Percentiles rank a stretch among this genome's conserved stretches.
Evolutionary conservation across 176 grass and related monocot genomes (phyloP).

Genomic region (Musa troglodytarum): DNA sequence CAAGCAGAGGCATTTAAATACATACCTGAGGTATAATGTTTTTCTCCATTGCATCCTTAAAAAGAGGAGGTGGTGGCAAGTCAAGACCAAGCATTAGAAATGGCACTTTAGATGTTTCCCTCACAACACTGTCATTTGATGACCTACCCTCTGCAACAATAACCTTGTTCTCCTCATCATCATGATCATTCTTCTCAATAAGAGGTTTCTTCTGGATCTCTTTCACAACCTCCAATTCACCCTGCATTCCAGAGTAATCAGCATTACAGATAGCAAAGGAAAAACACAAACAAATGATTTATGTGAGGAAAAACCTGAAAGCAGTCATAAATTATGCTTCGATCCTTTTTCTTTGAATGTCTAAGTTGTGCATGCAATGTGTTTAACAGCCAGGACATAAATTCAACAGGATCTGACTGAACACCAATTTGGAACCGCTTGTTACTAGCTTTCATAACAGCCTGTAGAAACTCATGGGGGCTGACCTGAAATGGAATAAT

Average conservation of each 20-base stretch:
- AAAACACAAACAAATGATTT: constrained; percentile 13
- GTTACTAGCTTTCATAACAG: constrained; percentile 88
- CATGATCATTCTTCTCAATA: constrained; percentile 49
- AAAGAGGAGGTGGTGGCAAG: constrained; percentile 91
- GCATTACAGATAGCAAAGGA: not conserved
- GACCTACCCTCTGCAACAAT: constrained; percentile 30
- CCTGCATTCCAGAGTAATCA: constrained; percentile 31
- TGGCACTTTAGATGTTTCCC: constrained; percentile 69
- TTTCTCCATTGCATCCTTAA: constrained; percentile 99
- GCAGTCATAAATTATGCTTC: constrained; percentile 89
- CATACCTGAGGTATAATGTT: constrained; percentile 96
- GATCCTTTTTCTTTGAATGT: constrained; percentile 72
- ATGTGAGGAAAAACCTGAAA: constrained; percentile 57
- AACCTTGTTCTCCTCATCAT: constrained; percentile 42
- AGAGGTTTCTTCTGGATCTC: constrained; percentile 54
- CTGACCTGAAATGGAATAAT: constrained; percentile 56
- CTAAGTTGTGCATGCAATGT: constrained; percentile 71
- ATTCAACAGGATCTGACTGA: constrained; percentile 94
- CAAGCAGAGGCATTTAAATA: not conserved
- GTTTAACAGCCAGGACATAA: constrained; percentile 94
- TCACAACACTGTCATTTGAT: constrained; percentile 35
- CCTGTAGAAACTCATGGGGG: constrained; percentile 96
- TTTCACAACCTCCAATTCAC: constrained; percentile 94
- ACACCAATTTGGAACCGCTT: constrained; percentile 95
- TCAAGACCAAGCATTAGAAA: constrained; percentile 97